Base-by-base conservation (phyloP, 768 basidiomycete species). In the Kwoniella sp. region DNA sequence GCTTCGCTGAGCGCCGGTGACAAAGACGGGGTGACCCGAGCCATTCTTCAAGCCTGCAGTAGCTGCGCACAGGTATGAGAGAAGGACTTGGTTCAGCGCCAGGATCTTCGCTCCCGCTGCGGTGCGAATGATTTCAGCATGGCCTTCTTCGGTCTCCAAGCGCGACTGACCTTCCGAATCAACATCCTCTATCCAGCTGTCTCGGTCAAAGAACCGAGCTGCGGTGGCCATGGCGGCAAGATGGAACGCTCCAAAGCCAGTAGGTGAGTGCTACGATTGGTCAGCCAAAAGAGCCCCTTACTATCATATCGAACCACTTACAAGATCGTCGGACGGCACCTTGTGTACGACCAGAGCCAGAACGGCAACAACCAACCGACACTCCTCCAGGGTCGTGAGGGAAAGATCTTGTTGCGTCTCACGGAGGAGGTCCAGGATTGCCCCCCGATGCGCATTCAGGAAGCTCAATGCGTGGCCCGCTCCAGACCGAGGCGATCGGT, bases 191-290 rank as follows among this genome's bases (percentile, higher is more conserved):
- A 79, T 79, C 80, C 83, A 85, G 34, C 77, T 78, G 12, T 80
- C 80, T 43, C 77, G 77, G 5, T 82, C 80, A 17, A 92, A 79
- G 63, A 81, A 83, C 58, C 81, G 80, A 22, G 89, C 84, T 0
- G 89, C 83, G 5, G 95, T 77, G 15, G 80, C 78, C 9, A 91
- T 77, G 31, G 92, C 81, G 1, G 88, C 85, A 1, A 82, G 78
- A 65, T 98, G 92, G 39, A 93, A 80, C 0, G 84, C 83, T 3
- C 92, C 92, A 65, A 89, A 93, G 3, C 88, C 87, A 1, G 87
- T 67, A 2, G 75, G 67, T 2, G 68, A 63, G 22, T 54, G 56
- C 65, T 73, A 43, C 48, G 26, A 38, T 50, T 37, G n/a, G 40
- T 0, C 80, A 56, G 81, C 83, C 20, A 82, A 78, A n/a, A 82